Percentiles rank a stretch among this genome's conserved stretches.
Conservation (phyloP, 1,284 basidiomycete genomes). For the Pseudozyma flocculosa region DNA sequence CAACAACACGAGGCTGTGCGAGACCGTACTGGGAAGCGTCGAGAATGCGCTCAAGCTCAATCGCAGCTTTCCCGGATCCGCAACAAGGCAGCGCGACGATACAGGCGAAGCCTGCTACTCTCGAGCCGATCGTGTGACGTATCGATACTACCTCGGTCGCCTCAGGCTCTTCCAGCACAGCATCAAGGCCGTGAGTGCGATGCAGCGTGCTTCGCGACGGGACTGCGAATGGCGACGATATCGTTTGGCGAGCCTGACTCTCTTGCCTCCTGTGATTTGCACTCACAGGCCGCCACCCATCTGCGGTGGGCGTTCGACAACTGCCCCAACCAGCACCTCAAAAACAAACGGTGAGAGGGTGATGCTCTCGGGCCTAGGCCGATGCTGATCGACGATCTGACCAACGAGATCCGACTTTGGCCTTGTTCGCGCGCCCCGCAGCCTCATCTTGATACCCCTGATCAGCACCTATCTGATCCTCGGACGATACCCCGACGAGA, state of each 20-base stretch:
- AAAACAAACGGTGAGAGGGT: conserved; percentile 46
- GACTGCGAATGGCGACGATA: too few relatives aligned
- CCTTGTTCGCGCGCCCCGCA: too few relatives aligned
- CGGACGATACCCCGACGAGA: conserved; percentile 54
- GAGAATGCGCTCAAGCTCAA: conserved; percentile 57
- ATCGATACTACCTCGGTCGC: conserved; percentile 59
- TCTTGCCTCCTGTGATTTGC: too few relatives aligned
- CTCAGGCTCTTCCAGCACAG: conserved; percentile 59
- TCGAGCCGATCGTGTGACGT: conserved; percentile 57
- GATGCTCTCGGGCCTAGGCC: not conserved
- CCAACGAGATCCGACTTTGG: too few relatives aligned
- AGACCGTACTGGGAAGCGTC: conserved; percentile 60
- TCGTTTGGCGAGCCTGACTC: too few relatives aligned
- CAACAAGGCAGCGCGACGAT: conserved; percentile 13
- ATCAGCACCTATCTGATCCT: conserved; percentile 58
- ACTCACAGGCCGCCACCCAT: conserved; percentile 50
- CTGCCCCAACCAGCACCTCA: conserved; percentile 42
- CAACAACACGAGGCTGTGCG: conserved; percentile 60
- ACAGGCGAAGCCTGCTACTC: conserved; percentile 55
- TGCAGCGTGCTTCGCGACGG: too few relatives aligned
- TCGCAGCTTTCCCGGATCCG: conserved; percentile 11
- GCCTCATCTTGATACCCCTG: conserved; percentile 58
- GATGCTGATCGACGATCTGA: conserved; percentile 6
- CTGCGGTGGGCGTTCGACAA: conserved; percentile 58
- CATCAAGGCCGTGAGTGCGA: conserved; percentile 48